Conservation (phyloP, 768 basidiomycete species). For the Russula vinacea region DNA sequence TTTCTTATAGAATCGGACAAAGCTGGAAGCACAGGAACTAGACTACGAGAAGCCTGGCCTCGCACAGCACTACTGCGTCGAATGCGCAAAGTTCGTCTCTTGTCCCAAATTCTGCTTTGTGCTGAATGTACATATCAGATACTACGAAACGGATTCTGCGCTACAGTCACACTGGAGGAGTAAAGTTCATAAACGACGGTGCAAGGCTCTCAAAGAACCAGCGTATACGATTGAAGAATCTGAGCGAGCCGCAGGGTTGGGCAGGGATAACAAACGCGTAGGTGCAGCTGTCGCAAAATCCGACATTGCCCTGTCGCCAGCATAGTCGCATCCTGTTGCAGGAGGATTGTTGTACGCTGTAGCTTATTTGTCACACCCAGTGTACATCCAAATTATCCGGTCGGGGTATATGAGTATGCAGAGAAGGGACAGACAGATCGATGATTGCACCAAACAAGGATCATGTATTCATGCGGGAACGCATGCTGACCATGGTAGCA, state of each 20-base stretch:
- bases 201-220: slow-evolving; percentile 77
- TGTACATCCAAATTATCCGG: neutral
- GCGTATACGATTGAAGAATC: slow-evolving; percentile 93
- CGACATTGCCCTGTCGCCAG: slow-evolving; percentile 17
- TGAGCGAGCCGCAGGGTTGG: slow-evolving; percentile 84
- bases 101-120: neutral
- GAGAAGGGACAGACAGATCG: neutral
- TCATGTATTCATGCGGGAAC: slow-evolving; percentile 21
- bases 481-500: slow-evolving; percentile 37
- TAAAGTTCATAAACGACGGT: slow-evolving; percentile 88
- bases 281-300: slow-evolving; percentile 14
- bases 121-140: slow-evolving; percentile 42
- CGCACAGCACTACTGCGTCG: slow-evolving; percentile 94
- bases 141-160: slow-evolving; percentile 82
- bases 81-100: slow-evolving; percentile 81
- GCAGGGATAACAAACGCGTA: slow-evolving; percentile 52
- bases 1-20: slow-evolving; percentile 57
- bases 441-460: slow-evolving; percentile 11
- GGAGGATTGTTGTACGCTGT: slow-evolving; percentile 8
- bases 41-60: slow-evolving; percentile 89
- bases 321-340: neutral
- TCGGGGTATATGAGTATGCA: neutral
- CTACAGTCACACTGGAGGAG: slow-evolving; percentile 80
- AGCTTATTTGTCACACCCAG: neutral
- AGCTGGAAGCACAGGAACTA: slow-evolving; percentile 78